These are phyloP conservation scores for Mycena sanguinolenta DNA, from an alignment of 768 basidiomycete species.

Conservation along the genomic window DNA sequence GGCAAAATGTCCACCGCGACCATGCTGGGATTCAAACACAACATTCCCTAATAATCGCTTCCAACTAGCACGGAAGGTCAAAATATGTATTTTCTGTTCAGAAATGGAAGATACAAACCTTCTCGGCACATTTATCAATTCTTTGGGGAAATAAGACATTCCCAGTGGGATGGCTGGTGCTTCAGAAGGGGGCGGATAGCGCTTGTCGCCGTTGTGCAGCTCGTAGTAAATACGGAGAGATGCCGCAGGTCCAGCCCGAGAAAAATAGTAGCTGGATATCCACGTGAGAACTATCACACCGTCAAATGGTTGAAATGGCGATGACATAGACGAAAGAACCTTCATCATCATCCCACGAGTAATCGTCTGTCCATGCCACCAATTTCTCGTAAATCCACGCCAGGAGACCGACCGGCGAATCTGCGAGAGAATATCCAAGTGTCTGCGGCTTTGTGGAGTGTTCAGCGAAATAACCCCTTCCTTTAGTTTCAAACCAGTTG, in stretches of 20 bases:
- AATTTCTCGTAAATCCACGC: conserved; percentile 45
- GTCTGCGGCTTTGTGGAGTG: conserved; percentile 55
- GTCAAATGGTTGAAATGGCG: conserved; percentile 24
- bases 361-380: conserved; percentile 53
- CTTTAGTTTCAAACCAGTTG: conserved; percentile 36
- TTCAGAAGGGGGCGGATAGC: conserved; percentile 5
- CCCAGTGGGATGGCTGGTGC: conserved; percentile 58
- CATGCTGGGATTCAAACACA: conserved; percentile 55
- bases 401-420: conserved; percentile 59
- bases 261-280: conserved; percentile 73
- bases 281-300: conserved; percentile 66
- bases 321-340: conserved; percentile 43
- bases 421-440: conserved; percentile 57
- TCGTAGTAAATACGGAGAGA: conserved; percentile 73
- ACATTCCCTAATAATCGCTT: conserved; percentile 39
- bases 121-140: conserved; percentile 46
- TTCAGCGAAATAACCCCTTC: conserved; percentile 45
- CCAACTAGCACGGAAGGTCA: conserved; percentile 29
- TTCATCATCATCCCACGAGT: conserved; percentile 65
- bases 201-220: conserved; percentile 37
- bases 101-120: conserved; percentile 34
- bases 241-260: conserved; percentile 68
- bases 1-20: conserved; percentile 62
- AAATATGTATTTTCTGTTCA: conserved; percentile 27
- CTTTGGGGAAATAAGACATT: conserved; percentile 62